phyloP scores from a whole-genome alignment of 169 alveolate genomes.

The Sarcocystis neurona region DNA sequence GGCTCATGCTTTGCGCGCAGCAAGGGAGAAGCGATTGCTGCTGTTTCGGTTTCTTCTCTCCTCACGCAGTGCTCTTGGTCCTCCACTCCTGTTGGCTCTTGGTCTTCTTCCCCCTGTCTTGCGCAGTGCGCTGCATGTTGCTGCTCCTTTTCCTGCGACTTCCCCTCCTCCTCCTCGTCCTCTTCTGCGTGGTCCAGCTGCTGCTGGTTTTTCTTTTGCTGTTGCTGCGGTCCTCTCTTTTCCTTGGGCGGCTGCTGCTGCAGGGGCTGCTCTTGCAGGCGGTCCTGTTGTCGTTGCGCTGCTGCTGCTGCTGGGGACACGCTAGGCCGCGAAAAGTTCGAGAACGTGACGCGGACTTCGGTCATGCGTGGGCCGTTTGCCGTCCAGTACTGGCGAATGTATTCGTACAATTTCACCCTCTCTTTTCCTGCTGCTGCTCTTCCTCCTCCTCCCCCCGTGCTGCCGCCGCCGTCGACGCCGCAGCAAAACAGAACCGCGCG shows the following conservation, averaged over 20 bases:
- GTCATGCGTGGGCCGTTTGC: conserved; percentile 51
- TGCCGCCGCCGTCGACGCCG: conserved; percentile 48
- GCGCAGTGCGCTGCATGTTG: no score
- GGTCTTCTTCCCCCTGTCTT: no score
- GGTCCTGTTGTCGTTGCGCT: no score
- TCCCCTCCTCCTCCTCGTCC: no score
- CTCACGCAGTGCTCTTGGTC: no score
- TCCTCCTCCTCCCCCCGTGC: neutral
- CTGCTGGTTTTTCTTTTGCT: conserved; percentile 1
- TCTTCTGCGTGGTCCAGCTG: neutral
- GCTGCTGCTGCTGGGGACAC: conserved; percentile 33
- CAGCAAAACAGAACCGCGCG: conserved; percentile 52
- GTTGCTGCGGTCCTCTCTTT: neutral
- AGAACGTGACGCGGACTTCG: conserved; percentile 32
- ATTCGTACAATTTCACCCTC: conserved; percentile 31
- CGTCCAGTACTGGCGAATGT: conserved; percentile 47
- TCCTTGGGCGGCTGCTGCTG: neutral
- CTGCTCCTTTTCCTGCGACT: no score
- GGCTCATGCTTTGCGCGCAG: no score
- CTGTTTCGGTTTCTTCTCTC: no score
- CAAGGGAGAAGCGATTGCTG: no score
- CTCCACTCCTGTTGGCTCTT: no score
- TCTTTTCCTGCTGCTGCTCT: neutral
- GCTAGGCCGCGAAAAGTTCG: conserved; percentile 19
- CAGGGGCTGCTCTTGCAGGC: neutral